phyloP scores from a whole-genome alignment of 116 monocot genomes.

The Posidonia oceanica region DNA sequence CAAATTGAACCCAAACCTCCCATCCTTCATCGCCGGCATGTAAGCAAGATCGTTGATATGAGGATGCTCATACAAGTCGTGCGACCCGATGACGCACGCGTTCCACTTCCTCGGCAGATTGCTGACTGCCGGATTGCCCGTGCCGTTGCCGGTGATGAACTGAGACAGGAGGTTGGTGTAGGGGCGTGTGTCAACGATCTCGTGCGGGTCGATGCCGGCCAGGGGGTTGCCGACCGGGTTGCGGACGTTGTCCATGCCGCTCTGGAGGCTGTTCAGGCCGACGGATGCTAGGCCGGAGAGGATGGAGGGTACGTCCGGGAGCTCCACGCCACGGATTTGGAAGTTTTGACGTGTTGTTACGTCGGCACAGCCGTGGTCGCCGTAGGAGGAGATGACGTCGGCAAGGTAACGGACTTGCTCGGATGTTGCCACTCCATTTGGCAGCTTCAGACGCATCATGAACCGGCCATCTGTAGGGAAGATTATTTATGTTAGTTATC shows the following conservation, averaged over 20 bases:
- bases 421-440: slow-evolving; percentile 82
- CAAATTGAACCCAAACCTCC: slow-evolving; percentile 78
- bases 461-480: slow-evolving; percentile 67
- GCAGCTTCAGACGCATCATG: slow-evolving; percentile 96
- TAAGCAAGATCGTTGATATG: slow-evolving; percentile 98
- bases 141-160: slow-evolving; percentile 51
- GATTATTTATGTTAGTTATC: too few species aligned
- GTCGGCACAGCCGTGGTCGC: slow-evolving; percentile 69
- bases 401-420: slow-evolving; percentile 84
- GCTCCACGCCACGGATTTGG: slow-evolving; percentile 76
- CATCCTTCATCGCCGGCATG: slow-evolving; percentile 69
- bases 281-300: slow-evolving; percentile 53
- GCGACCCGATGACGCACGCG: slow-evolving; percentile 78
- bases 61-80: slow-evolving; percentile 93
- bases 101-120: slow-evolving; percentile 99
- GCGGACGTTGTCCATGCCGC: slow-evolving; percentile 96
- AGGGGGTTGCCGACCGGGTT: slow-evolving; percentile 92
- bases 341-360: slow-evolving; percentile 94
- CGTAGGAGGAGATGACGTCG: slow-evolving; percentile 51
- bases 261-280: slow-evolving; percentile 83
- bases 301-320: slow-evolving; percentile 71
- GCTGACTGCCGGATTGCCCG: slow-evolving; percentile 55
- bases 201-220: slow-evolving; percentile 82
- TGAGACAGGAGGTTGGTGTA: slow-evolving; percentile 55
- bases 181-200: slow-evolving; percentile 82